Percentiles rank a stretch among this genome's conserved stretches.
Conservation (phyloP, 2,329 filamentous ascomycete species). For the Calonectria crousiana region DNA sequence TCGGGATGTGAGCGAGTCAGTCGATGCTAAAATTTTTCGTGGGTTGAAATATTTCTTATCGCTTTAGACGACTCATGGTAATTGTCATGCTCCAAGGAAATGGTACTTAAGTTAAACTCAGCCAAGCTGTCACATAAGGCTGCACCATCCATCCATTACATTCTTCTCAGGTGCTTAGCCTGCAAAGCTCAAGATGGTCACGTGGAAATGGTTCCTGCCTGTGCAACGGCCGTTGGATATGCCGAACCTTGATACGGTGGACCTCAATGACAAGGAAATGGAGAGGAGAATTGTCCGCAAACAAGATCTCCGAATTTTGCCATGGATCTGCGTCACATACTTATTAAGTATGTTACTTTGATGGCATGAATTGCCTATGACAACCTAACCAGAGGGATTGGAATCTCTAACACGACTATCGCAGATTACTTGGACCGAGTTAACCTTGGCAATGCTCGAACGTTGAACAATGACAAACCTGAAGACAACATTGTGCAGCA, state of each 20-base stretch:
- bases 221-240: neutral
- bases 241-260: neutral
- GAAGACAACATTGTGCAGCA: neutral
- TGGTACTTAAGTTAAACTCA: neutral
- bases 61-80: neutral
- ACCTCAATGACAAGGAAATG: slow-evolving; percentile 49
- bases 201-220: neutral
- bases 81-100: neutral
- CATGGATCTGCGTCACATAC: slow-evolving; percentile 50
- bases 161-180: neutral
- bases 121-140: neutral
- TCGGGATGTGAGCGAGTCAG: neutral
- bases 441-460: neutral
- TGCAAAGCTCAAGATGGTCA: neutral
- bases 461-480: neutral
- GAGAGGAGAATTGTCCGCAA: slow-evolving; percentile 49
- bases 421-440: neutral
- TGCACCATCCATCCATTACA: neutral
- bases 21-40: neutral
- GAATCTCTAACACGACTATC: neutral
- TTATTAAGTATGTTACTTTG: slow-evolving; percentile 21
- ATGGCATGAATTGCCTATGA: neutral
- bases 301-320: slow-evolving; percentile 48
- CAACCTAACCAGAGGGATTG: neutral
- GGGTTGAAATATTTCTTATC: neutral